Evolutionary conservation across 352 stramenopile genomes (phyloP).

Genomic region (Phytopythium chamaehyphon): DNA sequence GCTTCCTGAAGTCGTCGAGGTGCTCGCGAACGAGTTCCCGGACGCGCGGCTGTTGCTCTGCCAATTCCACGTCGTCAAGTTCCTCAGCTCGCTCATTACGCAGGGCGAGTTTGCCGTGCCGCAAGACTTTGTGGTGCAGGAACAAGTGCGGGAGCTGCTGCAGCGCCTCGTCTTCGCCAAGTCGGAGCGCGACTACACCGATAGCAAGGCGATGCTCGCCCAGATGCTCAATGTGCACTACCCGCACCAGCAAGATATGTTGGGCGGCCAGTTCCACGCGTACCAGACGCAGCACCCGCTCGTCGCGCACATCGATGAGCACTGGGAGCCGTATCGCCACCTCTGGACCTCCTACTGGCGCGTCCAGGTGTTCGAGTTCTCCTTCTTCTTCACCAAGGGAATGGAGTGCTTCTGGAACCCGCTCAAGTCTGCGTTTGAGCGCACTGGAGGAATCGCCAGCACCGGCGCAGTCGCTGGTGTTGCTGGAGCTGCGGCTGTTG

Average conservation of each 20-base stretch:
- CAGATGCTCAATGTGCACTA: conserved; percentile 28
- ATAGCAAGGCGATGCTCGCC: conserved; percentile 37
- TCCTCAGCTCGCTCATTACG: conserved; percentile 41
- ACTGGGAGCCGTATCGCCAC: conserved; percentile 58
- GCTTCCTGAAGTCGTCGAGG: conserved; percentile 46
- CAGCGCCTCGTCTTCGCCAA: conserved; percentile 64
- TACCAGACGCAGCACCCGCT: conserved; percentile 30
- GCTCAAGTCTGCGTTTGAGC: conserved; percentile 52
- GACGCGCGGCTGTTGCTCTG: conserved; percentile 50
- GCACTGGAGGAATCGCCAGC: conserved; percentile 10
- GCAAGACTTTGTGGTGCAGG: conserved; percentile 26
- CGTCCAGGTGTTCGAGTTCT: conserved; percentile 57
- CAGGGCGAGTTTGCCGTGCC: conserved; percentile 37
- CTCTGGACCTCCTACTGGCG: conserved; percentile 65
- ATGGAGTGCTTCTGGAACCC: conserved; percentile 65
- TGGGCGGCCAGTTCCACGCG: conserved; percentile 1
- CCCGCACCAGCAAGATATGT: not conserved
- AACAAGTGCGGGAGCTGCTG: conserved; percentile 41
- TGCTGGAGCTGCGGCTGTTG: not conserved
- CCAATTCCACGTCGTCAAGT: conserved; percentile 72
- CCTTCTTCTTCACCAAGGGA: conserved; percentile 54
- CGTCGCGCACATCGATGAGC: conserved; percentile 39
- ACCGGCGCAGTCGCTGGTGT: conserved; percentile 4
- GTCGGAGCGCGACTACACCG: conserved; percentile 44
- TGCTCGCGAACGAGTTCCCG: conserved; percentile 56